Percentiles rank a stretch among this genome's conserved stretches.
These are phyloP conservation scores for Agaricales sp. DNA, from an alignment of 1,284 basidiomycete species.

Conservation along the genomic window DNA sequence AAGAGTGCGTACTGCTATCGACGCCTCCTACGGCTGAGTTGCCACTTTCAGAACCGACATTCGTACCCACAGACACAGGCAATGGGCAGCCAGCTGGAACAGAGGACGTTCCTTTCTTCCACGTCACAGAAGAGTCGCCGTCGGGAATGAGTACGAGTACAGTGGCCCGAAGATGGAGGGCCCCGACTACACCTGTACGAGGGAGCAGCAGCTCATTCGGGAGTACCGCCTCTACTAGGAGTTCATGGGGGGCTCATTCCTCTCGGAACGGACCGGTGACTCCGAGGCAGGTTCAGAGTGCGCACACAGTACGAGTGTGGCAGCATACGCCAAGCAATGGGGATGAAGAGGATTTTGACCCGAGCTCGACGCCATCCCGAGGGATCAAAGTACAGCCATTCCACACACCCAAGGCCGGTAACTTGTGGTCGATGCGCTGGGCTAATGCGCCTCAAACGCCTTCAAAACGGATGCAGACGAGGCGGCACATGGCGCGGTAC, in stretches of 20 bases:
- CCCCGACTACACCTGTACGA: not conserved
- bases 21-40: not conserved
- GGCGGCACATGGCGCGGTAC: not conserved
- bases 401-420: slow-evolving; percentile 44
- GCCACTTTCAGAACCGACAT: slow-evolving; percentile 40
- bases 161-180: not conserved
- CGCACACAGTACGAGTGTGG: not conserved
- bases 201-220: not conserved
- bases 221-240: not conserved
- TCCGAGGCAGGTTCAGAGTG: not conserved
- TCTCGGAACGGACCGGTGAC: not conserved
- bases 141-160: slow-evolving; percentile 11
- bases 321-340: not conserved
- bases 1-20: slow-evolving; percentile 27
- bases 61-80: slow-evolving; percentile 49
- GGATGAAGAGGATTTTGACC: slow-evolving; percentile 40
- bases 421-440: slow-evolving; percentile 29
- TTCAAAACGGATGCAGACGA: not conserved
- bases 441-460: slow-evolving; percentile 13
- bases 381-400: slow-evolving; percentile 50
- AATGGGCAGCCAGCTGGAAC: slow-evolving; percentile 21
- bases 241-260: not conserved
- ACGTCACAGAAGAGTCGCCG: slow-evolving; percentile 19
- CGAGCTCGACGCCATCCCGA: slow-evolving; percentile 62
- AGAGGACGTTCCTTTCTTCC: slow-evolving; percentile 46